A percentile compares a stretch with the other conserved stretches of the same genome.
These are phyloP conservation scores for Sporisorium exsertum DNA, from an alignment of 1,284 basidiomycete species.

Conservation along the genomic window DNA sequence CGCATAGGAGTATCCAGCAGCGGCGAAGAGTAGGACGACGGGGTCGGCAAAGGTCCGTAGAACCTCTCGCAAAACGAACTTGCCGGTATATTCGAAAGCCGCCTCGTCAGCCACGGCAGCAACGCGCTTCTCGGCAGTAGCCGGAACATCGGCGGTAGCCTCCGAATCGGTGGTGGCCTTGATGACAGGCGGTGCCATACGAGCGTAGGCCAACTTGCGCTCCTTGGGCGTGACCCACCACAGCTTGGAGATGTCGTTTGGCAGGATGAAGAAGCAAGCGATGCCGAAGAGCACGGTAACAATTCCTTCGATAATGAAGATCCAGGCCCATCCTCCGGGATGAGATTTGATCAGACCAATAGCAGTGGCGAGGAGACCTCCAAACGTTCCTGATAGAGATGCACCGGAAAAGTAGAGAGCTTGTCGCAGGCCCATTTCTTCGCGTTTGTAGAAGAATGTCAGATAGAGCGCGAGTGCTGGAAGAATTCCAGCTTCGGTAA, in stretches of 20 bases:
- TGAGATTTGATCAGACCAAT: conserved; percentile 55
- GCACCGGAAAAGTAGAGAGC: conserved; percentile 65
- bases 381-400: conserved; percentile 58
- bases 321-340: conserved; percentile 55
- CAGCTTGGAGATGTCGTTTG: conserved; percentile 51
- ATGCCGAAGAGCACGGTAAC: conserved; percentile 60
- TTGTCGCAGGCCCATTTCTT: conserved; percentile 61
- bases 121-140: conserved; percentile 25
- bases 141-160: conserved; percentile 11
- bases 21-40: conserved; percentile 43
- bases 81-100: conserved; percentile 30
- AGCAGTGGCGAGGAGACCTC: conserved; percentile 61
- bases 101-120: conserved; percentile 27
- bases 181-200: conserved; percentile 36
- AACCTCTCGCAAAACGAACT: conserved; percentile 47
- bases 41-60: conserved; percentile 54
- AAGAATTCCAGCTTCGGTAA: conserved; percentile 56
- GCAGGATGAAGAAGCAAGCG: conserved; percentile 49
- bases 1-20: conserved; percentile 53
- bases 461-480: conserved; percentile 61
- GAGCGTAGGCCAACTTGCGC: conserved; percentile 46
- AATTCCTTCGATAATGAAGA: conserved; percentile 64
- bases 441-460: conserved; percentile 63
- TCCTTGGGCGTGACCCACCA: conserved; percentile 56
- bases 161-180: conserved; percentile 6